Evolutionary conservation across 2,329 filamentous ascomycete genomes (phyloP).

Genomic region (Cercospora nicotianae): DNA sequence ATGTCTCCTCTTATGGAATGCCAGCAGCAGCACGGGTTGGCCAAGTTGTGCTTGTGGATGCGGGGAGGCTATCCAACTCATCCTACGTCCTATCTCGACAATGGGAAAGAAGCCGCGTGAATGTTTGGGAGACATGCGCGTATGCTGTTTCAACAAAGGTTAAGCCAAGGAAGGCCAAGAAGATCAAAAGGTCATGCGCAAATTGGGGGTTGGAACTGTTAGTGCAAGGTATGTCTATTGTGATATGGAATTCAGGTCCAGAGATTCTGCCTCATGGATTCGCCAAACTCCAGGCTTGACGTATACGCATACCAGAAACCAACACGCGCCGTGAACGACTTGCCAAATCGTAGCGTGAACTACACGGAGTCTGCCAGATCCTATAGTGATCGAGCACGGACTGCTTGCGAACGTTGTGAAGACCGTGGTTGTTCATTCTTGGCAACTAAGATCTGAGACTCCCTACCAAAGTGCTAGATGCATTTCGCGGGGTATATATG

Average conservation of each 20-base stretch:
- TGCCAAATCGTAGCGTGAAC: background rate
- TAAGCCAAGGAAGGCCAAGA: background rate
- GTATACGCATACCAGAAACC: background rate
- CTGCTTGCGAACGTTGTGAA: background rate
- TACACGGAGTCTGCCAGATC: background rate
- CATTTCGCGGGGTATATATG: background rate
- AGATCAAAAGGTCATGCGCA: background rate
- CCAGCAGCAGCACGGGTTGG: background rate
- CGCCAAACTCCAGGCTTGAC: background rate
- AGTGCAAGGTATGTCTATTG: background rate
- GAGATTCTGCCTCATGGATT: background rate
- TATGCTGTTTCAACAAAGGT: background rate
- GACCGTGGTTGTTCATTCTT: background rate
- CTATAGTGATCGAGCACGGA: background rate
- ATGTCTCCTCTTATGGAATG: background rate
- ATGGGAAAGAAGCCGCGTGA: constrained; percentile 26
- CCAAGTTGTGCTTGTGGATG: too few species aligned
- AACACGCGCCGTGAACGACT: background rate
- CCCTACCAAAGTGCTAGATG: background rate
- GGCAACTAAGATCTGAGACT: background rate
- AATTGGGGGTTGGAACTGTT: background rate
- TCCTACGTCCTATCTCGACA: constrained; percentile 11
- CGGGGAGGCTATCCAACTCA: too few species aligned
- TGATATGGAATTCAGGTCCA: background rate
- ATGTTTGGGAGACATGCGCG: background rate